Evolutionary conservation across 352 stramenopile genomes (phyloP), one percentile per base, ranked within the genome.

Genomic region (Phytopythium ostracodes): DNA sequence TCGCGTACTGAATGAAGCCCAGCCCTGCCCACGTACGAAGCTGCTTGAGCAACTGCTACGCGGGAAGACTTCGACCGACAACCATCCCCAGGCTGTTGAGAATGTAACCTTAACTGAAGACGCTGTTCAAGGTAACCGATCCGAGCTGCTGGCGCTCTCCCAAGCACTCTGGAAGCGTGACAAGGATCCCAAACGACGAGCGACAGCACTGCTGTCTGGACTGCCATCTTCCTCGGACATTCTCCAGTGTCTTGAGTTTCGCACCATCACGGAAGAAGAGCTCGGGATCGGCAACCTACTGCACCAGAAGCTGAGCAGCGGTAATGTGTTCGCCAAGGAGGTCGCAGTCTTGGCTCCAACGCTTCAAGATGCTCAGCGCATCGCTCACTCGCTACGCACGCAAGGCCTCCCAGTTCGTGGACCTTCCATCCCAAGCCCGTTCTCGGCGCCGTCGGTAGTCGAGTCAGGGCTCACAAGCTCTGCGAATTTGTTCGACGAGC

Each of bases 401-500:
- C 77, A 81, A 53, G 65, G 67, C 2, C 57, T 87, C 14, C 55
- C 67, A 7, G 65, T 82, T 27, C 67, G 64, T 3, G 27, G 4
- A 2, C 3, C 42, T 7, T 10, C 25, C 24, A 11, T 2, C 3
- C 8, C 11, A 42, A 24, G 42, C 20, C 4, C 20, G 1, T 52
- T 35, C 1, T 18, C 36, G 12, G 11, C 22, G 8, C 1, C 12
- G 15, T 24, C 53, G 7, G 60, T 50, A 47, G 57, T 24, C 22
- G 58, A 18, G 33, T 51, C 3, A 14, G 42, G 22, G 20, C 22
- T 33, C 15, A 29, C 6, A 36, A 59, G 33, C 35, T 44, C 35
- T 1, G 10, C 17, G 14, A 75, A 80, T 40, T 60, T 88, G 29
- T 88, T 85, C 44, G 76, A 88, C 40, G 76, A 92, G 60, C 79